A percentile compares a stretch with the other conserved stretches of the same genome.
phyloP scores from a whole-genome alignment of 768 basidiomycete genomes.

The Fistulinella prunicolor region DNA sequence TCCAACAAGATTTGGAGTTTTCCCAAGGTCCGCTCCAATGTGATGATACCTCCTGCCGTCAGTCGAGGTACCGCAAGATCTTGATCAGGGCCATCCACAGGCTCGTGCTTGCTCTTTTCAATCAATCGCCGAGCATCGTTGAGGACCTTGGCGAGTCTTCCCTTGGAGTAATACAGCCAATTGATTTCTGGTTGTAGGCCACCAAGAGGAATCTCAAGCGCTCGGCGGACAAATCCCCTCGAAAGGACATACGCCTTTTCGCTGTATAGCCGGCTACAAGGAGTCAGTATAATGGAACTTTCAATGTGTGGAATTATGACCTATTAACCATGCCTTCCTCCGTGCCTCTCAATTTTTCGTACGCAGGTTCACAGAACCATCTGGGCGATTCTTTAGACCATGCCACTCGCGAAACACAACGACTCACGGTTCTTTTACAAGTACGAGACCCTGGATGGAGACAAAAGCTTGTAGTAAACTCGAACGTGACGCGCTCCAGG shows the following conservation, averaged over 20 bases:
- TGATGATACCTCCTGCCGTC: constrained; percentile 76
- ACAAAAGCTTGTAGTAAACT: constrained; percentile 90
- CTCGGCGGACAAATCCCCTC: constrained; percentile 85
- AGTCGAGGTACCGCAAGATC: constrained; percentile 69
- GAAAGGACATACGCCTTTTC: constrained; percentile 93
- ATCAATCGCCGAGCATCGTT: constrained; percentile 60
- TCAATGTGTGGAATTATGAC: constrained; percentile 32
- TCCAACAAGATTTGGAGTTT: constrained; percentile 54
- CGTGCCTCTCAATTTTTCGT: constrained; percentile 88
- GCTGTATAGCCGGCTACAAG: constrained; percentile 78
- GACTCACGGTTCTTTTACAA: constrained; percentile 88
- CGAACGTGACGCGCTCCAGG: constrained; percentile 81
- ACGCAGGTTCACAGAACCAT: constrained; percentile 92
- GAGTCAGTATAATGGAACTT: not conserved
- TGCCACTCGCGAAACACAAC: not conserved
- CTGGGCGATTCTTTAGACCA: constrained; percentile 34
- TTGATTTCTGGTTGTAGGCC: constrained; percentile 69
- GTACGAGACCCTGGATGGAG: constrained; percentile 89
- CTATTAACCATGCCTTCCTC: constrained; percentile 88
- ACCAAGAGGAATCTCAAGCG: constrained; percentile 74
- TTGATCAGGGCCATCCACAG: constrained; percentile 24
- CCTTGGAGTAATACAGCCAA: constrained; percentile 66
- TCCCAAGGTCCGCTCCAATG: constrained; percentile 68
- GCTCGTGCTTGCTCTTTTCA: constrained; percentile 55
- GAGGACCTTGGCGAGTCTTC: constrained; percentile 68